Evolutionary conservation across 768 basidiomycete species (phyloP), one percentile per base, ranked within the genome.

Genomic region (Lactifluus piperatus): DNA sequence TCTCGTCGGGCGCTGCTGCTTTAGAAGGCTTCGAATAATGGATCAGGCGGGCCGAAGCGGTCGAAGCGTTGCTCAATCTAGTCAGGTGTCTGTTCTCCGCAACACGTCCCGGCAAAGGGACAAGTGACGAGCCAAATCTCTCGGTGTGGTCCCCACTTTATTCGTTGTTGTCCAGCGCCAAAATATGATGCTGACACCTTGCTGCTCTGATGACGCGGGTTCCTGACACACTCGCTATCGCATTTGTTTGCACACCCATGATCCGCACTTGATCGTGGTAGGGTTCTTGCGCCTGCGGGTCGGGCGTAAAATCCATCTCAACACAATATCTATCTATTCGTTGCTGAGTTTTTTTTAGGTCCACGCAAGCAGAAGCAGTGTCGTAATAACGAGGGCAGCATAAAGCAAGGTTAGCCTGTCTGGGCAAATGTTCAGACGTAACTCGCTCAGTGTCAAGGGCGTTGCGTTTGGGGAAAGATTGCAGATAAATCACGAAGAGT

Each of bases 261-360:
- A 24, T 10, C 24, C 26, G 18, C 26, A 20, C 13, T 55, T 41
- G 56, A 57, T 41, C 39, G 29, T 39, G 48, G 14, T 4, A 18
- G 20, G 20, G 8, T 20, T 18, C 36, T 56, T 56, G 47, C 55
- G 48, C 48, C 48, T 57, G 22, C 16, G 2, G 2, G 29, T 14
- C 48, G 56, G n/a, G 48, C 56, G 56, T 41, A 57, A 57, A 41
- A 24, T 30, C 37, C 41, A 49, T 57, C 39, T 51, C 48, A 49
- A 49, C 56, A 57, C 56, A 57, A n/a, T 32, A 26, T 34, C 51
- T 51, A 49, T 20, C n/a, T n/a, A 32, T 57, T 51, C 32, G 30
- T 27, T 45, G 24, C 26, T 22, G 46, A 20, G 4, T 11, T 36
- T 44, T 37, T 49, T 57, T 36, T 45, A 49, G 29, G 39, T 44